A percentile compares a stretch with the other conserved stretches of the same genome.
Evolutionary conservation across 306 rosid species (phyloP).

Genomic region (Cucurbita maxima): DNA sequence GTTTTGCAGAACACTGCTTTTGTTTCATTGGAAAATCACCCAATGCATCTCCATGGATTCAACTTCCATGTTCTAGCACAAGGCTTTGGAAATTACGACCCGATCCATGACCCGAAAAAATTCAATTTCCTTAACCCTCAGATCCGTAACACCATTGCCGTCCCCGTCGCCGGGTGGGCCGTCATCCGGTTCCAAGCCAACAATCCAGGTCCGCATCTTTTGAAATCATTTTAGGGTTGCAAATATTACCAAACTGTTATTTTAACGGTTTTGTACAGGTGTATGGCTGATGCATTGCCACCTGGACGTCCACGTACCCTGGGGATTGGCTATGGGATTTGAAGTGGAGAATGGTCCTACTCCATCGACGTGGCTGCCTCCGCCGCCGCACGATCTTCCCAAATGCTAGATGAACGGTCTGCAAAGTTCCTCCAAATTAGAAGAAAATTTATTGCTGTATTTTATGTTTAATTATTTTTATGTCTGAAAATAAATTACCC

Average conservation of each 20-base stretch:
- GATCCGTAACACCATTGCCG: constrained; percentile 42
- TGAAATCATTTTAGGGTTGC: too few species aligned
- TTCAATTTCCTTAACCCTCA: constrained; percentile 46
- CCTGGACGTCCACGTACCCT: constrained; percentile 49
- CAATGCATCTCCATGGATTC: constrained; percentile 48
- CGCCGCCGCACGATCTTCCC: constrained; percentile 57
- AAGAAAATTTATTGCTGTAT: background rate
- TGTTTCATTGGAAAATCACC: constrained; percentile 25
- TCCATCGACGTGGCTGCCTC: constrained; percentile 18
- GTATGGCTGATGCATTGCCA: constrained; percentile 61
- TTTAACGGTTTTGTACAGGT: constrained; percentile 13
- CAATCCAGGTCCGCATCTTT: constrained; percentile 20
- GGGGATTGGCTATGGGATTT: constrained; percentile 47
- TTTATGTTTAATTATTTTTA: background rate
- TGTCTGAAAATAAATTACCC: background rate
- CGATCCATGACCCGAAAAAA: constrained; percentile 7
- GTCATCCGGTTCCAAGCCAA: constrained; percentile 26
- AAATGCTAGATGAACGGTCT: constrained; percentile 15
- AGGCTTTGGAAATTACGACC: constrained; percentile 46
- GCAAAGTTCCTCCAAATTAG: background rate
- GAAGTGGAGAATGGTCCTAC: constrained; percentile 31
- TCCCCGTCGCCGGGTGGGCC: constrained; percentile 55
- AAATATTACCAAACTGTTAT: too few species aligned
- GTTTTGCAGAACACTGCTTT: constrained; percentile 42
- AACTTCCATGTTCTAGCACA: constrained; percentile 52